phyloP scores from a whole-genome alignment of 495 filamentous ascomycete genomes.

The Staphylotrichum tortipilum region DNA sequence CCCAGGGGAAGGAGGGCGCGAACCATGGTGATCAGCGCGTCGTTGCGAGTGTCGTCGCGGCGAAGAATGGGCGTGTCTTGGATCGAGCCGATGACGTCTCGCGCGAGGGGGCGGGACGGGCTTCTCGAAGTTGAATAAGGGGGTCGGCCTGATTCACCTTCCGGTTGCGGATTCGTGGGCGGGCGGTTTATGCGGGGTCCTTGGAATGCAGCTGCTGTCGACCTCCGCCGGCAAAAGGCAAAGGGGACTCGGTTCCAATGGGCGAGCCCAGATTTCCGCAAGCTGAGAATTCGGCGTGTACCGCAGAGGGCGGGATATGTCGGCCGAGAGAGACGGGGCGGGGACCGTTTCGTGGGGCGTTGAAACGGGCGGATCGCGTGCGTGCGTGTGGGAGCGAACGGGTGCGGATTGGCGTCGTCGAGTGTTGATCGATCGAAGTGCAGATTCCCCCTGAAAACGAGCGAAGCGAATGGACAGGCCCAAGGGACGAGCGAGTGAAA shows the following conservation, averaged over 20 bases:
- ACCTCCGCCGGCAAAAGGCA: not conserved
- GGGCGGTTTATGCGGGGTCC: not conserved
- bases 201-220: not conserved
- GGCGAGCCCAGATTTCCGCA: not conserved
- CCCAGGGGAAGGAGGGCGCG: constrained; percentile 29
- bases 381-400: not conserved
- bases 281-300: too few relatives aligned
- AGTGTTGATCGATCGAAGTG: not conserved
- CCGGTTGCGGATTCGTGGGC: not conserved
- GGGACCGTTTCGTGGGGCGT: not conserved
- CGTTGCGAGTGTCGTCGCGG: not conserved
- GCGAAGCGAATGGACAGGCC: constrained; percentile 12
- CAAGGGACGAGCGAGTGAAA: constrained; percentile 1
- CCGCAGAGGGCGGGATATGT: too few relatives aligned
- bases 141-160: not conserved
- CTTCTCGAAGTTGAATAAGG: not conserved
- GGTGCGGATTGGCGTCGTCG: not conserved
- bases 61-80: not conserved
- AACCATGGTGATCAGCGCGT: constrained; percentile 23
- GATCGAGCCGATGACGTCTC: not conserved
- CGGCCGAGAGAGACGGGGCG: too few relatives aligned
- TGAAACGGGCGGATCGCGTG: not conserved
- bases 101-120: not conserved
- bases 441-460: not conserved
- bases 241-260: not conserved